Conservation (phyloP, 1,284 basidiomycete species). For the Sporisorium scitamineum region DNA sequence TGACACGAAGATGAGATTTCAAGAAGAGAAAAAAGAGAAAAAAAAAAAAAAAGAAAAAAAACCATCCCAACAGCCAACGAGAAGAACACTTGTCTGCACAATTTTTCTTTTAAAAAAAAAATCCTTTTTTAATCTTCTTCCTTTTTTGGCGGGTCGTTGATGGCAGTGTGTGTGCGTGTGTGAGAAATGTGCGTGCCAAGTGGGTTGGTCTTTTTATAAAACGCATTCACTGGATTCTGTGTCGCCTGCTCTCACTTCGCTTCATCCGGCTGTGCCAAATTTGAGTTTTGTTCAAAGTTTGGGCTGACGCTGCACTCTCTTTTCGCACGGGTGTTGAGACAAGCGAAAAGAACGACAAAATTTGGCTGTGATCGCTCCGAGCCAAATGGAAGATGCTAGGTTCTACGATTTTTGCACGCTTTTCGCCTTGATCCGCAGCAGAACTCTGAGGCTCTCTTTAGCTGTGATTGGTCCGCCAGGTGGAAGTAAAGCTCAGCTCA, state of each 20-base stretch:
- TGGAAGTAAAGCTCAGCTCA: constrained; percentile 16
- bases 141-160: not conserved
- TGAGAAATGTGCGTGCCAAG: not conserved
- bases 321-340: constrained; percentile 8
- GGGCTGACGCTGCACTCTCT: not conserved
- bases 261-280: not conserved
- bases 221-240: not conserved
- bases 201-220: not conserved
- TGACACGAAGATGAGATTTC: constrained; percentile 4
- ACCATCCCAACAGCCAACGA: constrained; percentile 3
- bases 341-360: not conserved
- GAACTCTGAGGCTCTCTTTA: not conserved
- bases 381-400: constrained; percentile 27
- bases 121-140: not conserved
- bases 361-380: constrained; percentile 15
- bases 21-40: constrained; percentile 13
- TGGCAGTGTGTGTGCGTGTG: constrained; percentile 10
- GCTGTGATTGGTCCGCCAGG: constrained; percentile 24
- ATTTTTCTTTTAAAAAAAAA: no score
- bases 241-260: no score
- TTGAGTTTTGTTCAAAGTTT: not conserved
- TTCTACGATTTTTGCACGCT: not conserved
- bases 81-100: constrained; percentile 39
- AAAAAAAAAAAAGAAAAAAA: constrained; percentile 22
- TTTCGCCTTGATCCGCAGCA: constrained; percentile 19